Evolutionary conservation across 768 basidiomycete species (phyloP).

Genomic region (Lactifluus pinguis): DNA sequence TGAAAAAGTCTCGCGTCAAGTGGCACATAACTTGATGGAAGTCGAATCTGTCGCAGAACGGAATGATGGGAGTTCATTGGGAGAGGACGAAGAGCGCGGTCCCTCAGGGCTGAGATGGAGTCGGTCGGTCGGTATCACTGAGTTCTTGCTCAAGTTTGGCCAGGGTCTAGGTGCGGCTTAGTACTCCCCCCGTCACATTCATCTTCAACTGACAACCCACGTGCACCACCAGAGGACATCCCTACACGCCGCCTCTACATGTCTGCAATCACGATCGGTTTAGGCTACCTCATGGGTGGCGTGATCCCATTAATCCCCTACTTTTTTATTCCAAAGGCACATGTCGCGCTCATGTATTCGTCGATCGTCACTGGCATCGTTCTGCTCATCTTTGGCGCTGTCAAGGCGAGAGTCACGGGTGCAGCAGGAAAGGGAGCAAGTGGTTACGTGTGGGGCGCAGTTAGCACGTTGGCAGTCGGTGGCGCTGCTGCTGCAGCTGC

Average conservation of each 20-base stretch:
- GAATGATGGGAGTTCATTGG: not conserved
- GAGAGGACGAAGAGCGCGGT: conserved; percentile 47
- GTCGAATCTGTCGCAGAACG: conserved; percentile 38
- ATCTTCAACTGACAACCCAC: not conserved
- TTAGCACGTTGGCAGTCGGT: conserved; percentile 82
- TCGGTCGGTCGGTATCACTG: conserved; percentile 76
- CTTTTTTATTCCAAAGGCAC: conserved; percentile 74
- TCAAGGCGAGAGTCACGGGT: conserved; percentile 86
- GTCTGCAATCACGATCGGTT: conserved; percentile 91
- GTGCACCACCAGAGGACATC: conserved; percentile 65
- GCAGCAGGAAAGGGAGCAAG: conserved; percentile 48
- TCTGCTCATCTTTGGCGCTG: conserved; percentile 81
- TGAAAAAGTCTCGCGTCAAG: conserved; percentile 64
- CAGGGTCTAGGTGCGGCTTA: conserved; percentile 68
- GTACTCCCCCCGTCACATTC: not conserved
- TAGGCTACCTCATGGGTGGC: conserved; percentile 90
- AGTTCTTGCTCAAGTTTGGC: conserved; percentile 95
- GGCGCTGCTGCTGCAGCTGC: conserved; percentile 80
- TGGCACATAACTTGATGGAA: conserved; percentile 66
- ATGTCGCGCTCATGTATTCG: conserved; percentile 61
- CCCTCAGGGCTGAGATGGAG: conserved; percentile 62
- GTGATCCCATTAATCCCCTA: conserved; percentile 89
- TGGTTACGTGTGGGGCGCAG: conserved; percentile 81
- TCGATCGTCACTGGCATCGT: conserved; percentile 76
- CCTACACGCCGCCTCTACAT: conserved; percentile 76